phyloP scores from a whole-genome alignment of 202 grass and related monocot genomes.

The Panicum hallii region DNA sequence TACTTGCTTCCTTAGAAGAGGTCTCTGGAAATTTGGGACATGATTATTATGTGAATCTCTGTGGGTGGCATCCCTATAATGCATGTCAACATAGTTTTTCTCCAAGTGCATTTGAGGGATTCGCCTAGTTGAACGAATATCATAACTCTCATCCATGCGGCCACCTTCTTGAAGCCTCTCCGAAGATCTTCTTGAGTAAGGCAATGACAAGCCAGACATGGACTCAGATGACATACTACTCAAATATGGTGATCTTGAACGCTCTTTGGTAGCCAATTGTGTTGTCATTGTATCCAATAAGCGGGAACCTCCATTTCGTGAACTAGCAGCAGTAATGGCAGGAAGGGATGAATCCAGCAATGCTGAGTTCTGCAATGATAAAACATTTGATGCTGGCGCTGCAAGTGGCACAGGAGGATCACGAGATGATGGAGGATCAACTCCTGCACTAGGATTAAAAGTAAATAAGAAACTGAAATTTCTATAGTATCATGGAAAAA shows the following conservation, averaged over 20 bases:
- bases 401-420: conserved; percentile 76
- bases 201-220: conserved; percentile 65
- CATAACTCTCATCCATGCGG: conserved; percentile 59
- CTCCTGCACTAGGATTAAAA: conserved; percentile 87
- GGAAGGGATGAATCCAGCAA: conserved; percentile 77
- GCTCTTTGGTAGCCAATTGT: conserved; percentile 68
- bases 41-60: conserved; percentile 84
- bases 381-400: conserved; percentile 69
- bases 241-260: conserved; percentile 76
- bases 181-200: conserved; percentile 74
- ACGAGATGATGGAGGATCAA: conserved; percentile 84
- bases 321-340: conserved; percentile 54
- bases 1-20: conserved; percentile 91
- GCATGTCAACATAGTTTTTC: conserved; percentile 72
- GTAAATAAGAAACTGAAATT: conserved; percentile 53
- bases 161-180: conserved; percentile 71
- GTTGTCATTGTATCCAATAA: conserved; percentile 59
- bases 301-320: conserved; percentile 72
- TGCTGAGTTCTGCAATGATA: conserved; percentile 67
- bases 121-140: conserved; percentile 61
- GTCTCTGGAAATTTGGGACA: conserved; percentile 97
- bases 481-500: conserved; percentile 4
- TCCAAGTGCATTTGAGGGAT: conserved; percentile 71
- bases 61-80: conserved; percentile 69
- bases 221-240: conserved; percentile 66